Evolutionary conservation across 2,329 filamentous ascomycete species (phyloP).

Genomic region (Cladosporium sp.): DNA sequence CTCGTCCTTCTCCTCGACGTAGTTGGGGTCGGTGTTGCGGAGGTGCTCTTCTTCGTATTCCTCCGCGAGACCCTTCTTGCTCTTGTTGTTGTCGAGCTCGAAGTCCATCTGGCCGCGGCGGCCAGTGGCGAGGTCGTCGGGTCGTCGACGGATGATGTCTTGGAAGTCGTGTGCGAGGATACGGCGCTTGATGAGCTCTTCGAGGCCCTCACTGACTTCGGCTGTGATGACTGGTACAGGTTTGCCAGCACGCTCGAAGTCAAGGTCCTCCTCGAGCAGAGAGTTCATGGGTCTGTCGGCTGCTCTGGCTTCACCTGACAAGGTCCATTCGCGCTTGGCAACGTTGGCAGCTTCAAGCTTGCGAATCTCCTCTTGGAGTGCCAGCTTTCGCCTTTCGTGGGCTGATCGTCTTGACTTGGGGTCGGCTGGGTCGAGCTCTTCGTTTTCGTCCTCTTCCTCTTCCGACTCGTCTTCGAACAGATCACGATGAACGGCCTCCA

Average conservation of each 20-base stretch:
- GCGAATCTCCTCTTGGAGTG: slow-evolving; percentile 85
- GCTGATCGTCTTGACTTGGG: slow-evolving; percentile 74
- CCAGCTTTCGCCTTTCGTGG: slow-evolving; percentile 83
- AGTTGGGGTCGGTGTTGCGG: slow-evolving; percentile 73
- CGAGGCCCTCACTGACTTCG: slow-evolving; percentile 86
- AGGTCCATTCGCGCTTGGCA: slow-evolving; percentile 85
- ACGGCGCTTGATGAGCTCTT: slow-evolving; percentile 89
- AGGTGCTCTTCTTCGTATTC: slow-evolving; percentile 93
- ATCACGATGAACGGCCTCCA: slow-evolving; percentile 83
- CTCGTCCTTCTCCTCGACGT: slow-evolving; percentile 78
- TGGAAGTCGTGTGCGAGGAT: slow-evolving; percentile 91
- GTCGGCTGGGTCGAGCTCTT: slow-evolving; percentile 65
- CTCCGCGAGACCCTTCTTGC: slow-evolving; percentile 83
- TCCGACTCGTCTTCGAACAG: slow-evolving; percentile 78
- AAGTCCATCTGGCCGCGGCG: slow-evolving; percentile 66
- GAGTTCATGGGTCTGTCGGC: slow-evolving; percentile 85
- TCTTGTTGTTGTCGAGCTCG: slow-evolving; percentile 83
- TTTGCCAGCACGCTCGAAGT: slow-evolving; percentile 94
- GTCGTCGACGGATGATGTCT: slow-evolving; percentile 79
- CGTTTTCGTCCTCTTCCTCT: slow-evolving; percentile 62
- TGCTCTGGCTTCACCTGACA: slow-evolving; percentile 84
- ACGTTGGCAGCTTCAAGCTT: slow-evolving; percentile 86
- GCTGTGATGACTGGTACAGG: slow-evolving; percentile 91
- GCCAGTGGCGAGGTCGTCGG: slow-evolving; percentile 67
- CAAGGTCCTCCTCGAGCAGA: slow-evolving; percentile 87